Percentiles rank a stretch among this genome's conserved stretches.
These are phyloP conservation scores for Misopates orontium DNA, from an alignment of 257 asterid species.

Conservation along the genomic window DNA sequence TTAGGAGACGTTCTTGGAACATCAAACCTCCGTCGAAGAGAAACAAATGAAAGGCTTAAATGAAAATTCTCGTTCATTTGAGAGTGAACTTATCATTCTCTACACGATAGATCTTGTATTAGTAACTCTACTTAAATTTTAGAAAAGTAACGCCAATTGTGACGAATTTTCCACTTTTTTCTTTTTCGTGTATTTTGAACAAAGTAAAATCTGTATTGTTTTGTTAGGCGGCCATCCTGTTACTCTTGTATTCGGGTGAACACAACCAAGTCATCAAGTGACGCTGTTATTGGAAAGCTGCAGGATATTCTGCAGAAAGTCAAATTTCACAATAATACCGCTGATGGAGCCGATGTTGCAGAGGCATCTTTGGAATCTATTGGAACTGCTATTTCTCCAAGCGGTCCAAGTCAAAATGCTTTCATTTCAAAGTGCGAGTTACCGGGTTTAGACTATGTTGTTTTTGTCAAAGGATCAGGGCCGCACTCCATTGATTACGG, in stretches of 20 bases:
- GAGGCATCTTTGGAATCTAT: conserved; percentile 21
- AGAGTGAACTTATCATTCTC: too few relatives aligned
- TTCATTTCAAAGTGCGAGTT: conserved; percentile 61
- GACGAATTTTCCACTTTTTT: too few relatives aligned
- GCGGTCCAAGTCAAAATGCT: conserved; percentile 23
- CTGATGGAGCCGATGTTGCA: conserved; percentile 31
- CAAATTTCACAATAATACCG: conserved; percentile 31
- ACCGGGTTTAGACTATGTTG: conserved; percentile 69
- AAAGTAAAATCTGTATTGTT: conserved; percentile 17
- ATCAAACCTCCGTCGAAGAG: too few relatives aligned
- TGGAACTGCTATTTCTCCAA: conserved; percentile 26
- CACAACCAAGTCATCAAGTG: conserved; percentile 66
- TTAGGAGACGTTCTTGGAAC: too few relatives aligned
- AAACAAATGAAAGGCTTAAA: too few relatives aligned
- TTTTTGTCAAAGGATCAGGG: conserved; percentile 83
- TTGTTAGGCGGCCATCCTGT: conserved; percentile 79
- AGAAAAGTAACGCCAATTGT: too few relatives aligned
- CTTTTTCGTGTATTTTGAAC: too few relatives aligned
- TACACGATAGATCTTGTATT: too few relatives aligned
- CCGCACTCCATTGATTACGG: conserved; percentile 78
- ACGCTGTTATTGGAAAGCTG: conserved; percentile 68
- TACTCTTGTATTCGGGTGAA: conserved; percentile 96
- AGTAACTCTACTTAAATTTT: too few relatives aligned
- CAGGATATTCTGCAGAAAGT: conserved; percentile 49
- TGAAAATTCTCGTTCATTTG: too few relatives aligned